Evolutionary conservation across 345 rosid species (phyloP).

Genomic region (Eucalyptus guilfoylei): DNA sequence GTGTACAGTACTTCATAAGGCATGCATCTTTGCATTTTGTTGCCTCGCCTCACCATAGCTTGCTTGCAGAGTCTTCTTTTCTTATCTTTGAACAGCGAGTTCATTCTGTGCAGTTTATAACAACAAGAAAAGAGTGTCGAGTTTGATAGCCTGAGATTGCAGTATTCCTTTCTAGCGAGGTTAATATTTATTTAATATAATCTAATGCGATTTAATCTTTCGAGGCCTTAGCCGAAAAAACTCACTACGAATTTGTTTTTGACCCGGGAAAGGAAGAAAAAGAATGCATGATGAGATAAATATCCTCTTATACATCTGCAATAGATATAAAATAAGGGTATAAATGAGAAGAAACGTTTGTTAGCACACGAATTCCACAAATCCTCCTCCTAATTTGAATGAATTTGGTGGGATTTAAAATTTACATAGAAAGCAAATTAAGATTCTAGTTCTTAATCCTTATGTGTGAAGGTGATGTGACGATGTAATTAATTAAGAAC

Average conservation of each 20-base stretch:
- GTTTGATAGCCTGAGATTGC: neutral
- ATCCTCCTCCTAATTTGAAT: neutral
- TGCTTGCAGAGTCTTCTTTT: neutral
- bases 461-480: neutral
- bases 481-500: neutral
- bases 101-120: neutral
- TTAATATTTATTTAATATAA: no score
- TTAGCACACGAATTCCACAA: neutral
- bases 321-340: no score
- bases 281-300: no score
- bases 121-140: neutral
- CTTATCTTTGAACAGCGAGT: neutral
- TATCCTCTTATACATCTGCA: no score
- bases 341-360: neutral
- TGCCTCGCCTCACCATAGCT: fast-evolving
- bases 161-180: neutral
- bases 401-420: neutral
- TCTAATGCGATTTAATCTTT: neutral
- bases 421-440: neutral
- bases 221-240: neutral
- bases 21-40: neutral
- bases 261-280: no score
- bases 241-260: neutral
- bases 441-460: neutral
- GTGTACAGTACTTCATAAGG: neutral